A percentile compares a stretch with the other conserved stretches of the same genome.
phyloP scores from a whole-genome alignment of 768 basidiomycete species.

The Daedaleopsis nitida region DNA sequence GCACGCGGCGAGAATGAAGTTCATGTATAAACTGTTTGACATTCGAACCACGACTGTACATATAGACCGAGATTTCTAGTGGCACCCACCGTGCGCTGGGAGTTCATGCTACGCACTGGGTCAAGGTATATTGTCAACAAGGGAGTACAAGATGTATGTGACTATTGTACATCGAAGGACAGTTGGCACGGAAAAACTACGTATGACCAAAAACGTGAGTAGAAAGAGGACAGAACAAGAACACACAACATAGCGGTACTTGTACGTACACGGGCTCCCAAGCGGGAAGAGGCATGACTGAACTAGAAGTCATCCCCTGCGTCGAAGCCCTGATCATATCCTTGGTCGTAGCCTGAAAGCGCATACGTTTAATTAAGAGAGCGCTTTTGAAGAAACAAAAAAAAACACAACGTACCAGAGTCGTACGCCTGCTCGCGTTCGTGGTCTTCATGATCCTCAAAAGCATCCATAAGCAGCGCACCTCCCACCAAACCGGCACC shows the following conservation, averaged over 20 bases:
- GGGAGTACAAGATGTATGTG: neutral
- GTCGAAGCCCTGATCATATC: conserved; percentile 32
- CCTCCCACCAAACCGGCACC: conserved; percentile 73
- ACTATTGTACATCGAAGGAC: neutral
- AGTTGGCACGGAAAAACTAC: neutral
- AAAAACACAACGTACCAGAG: conserved; percentile 31
- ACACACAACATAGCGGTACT: neutral
- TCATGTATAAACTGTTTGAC: too few relatives aligned
- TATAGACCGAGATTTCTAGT: too few relatives aligned
- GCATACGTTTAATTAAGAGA: neutral
- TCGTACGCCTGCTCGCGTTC: conserved; percentile 37
- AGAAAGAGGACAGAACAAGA: neutral
- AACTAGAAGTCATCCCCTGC: conserved; percentile 28
- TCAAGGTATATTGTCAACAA: too few relatives aligned
- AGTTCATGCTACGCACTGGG: too few relatives aligned
- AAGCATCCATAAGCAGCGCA: conserved; percentile 50
- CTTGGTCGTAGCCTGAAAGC: conserved; percentile 28
- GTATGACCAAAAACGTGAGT: neutral
- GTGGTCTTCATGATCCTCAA: conserved; percentile 44
- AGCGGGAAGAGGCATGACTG: neutral
- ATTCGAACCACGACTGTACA: too few relatives aligned
- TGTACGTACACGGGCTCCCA: neutral
- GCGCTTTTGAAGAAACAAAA: too few relatives aligned
- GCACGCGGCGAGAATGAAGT: too few relatives aligned
- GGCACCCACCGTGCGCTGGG: too few relatives aligned